A percentile compares a stretch with the other conserved stretches of the same genome.
These are phyloP conservation scores for Colletotrichum sp. DNA, from an alignment of 2,329 filamentous ascomycete genomes.

Conservation along the genomic window DNA sequence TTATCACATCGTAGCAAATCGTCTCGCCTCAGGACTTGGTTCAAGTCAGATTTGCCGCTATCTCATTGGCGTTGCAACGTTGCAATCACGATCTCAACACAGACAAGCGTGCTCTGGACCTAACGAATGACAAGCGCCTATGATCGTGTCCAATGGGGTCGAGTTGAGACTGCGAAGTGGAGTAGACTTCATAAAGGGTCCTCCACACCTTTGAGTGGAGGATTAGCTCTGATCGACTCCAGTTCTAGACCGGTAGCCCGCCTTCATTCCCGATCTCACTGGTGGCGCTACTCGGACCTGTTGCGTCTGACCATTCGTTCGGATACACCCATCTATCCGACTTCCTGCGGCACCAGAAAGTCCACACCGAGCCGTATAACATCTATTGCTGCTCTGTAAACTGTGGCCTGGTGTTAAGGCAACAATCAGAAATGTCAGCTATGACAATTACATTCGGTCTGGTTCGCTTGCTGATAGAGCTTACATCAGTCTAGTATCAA, in stretches of 20 bases:
- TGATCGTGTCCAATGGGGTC: background rate
- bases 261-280: background rate
- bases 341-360: background rate
- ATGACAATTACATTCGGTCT: background rate
- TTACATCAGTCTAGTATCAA: background rate
- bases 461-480: background rate
- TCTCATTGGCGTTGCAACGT: constrained; percentile 19
- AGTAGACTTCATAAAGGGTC: background rate
- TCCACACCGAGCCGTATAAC: background rate
- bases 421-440: background rate
- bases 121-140: constrained; percentile 1
- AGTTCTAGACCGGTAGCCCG: background rate
- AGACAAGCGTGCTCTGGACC: background rate
- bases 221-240: background rate
- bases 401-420: background rate
- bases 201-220: background rate
- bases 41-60: background rate
- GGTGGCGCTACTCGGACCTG: background rate
- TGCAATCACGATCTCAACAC: constrained; percentile 13
- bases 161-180: background rate
- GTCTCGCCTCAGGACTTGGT: background rate
- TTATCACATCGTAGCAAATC: background rate
- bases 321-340: background rate
- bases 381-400: background rate
- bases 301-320: background rate